Evolutionary conservation across 169 alveolate genomes (phyloP).

Genomic region (Plasmodium knowlesi): DNA sequence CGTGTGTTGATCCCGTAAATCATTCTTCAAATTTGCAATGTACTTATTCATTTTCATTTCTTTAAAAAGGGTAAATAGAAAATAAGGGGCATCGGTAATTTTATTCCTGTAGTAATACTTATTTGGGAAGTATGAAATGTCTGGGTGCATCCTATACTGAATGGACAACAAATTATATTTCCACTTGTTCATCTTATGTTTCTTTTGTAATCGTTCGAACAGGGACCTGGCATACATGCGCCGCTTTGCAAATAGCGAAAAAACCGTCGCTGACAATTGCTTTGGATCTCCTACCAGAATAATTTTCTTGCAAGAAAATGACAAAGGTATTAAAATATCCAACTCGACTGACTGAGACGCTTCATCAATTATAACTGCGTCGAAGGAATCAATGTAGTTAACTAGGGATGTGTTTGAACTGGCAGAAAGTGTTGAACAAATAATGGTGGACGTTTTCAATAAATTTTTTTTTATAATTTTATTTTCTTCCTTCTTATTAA

Average conservation of each 20-base stretch:
- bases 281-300: constrained; percentile 97
- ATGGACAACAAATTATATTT: constrained; percentile 86
- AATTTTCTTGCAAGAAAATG: constrained; percentile 89
- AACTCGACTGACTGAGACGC: constrained; percentile 96
- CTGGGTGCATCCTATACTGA: constrained; percentile 98
- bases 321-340: constrained; percentile 83
- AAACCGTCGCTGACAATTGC: constrained; percentile 98
- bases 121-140: constrained; percentile 94
- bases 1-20: not conserved
- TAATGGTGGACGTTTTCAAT: constrained; percentile 87
- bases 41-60: constrained; percentile 24
- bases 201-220: constrained; percentile 88
- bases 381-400: constrained; percentile 84
- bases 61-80: constrained; percentile 22
- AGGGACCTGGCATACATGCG: constrained; percentile 88
- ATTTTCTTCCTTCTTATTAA: constrained; percentile 39
- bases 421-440: constrained; percentile 92
- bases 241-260: constrained; percentile 88
- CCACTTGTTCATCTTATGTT: constrained; percentile 81
- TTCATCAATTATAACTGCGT: constrained; percentile 97
- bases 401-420: constrained; percentile 91
- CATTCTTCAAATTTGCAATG: not conserved
- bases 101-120: constrained; percentile 90
- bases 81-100: constrained; percentile 75
- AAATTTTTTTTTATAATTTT: constrained; percentile 79